A percentile compares a stretch with the other conserved stretches of the same genome.
Evolutionary conservation across 345 rosid genomes (phyloP).

Genomic region (Citrus inodora): DNA sequence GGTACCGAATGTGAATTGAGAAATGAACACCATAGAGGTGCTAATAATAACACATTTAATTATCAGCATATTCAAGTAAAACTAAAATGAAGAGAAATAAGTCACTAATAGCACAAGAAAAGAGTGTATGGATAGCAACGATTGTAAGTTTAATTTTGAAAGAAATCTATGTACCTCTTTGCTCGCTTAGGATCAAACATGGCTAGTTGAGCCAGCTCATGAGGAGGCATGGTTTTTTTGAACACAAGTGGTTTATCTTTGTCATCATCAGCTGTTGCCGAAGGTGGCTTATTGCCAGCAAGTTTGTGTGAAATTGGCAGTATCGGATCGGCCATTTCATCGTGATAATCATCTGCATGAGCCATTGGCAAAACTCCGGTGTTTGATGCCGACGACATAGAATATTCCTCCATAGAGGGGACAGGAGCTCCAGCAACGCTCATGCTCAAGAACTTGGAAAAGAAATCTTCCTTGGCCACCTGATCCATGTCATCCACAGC

Average conservation of each 20-base stretch:
- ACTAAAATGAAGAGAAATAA: not conserved
- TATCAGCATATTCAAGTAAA: too few relatives aligned
- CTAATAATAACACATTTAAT: not conserved
- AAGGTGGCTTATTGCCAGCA: not conserved
- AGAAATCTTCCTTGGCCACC: not conserved
- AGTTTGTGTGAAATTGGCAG: not conserved
- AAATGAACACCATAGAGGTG: not conserved
- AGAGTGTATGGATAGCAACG: not conserved
- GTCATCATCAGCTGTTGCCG: not conserved
- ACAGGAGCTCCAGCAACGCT: not conserved
- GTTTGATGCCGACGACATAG: not conserved
- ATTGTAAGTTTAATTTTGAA: not conserved
- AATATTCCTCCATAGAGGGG: not conserved
- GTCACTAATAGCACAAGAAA: not conserved
- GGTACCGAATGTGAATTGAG: not conserved
- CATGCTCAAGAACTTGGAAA: not conserved
- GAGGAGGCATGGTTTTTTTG: constrained; percentile 10
- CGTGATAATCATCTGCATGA: not conserved
- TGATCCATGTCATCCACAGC: not conserved
- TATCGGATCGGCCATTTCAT: not conserved
- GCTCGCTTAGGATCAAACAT: constrained; percentile 21
- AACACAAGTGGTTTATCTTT: not conserved
- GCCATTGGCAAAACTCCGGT: not conserved
- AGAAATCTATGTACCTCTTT: constrained; percentile 4
- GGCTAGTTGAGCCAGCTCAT: constrained; percentile 8